phyloP scores from a whole-genome alignment of 2,329 filamentous ascomycete genomes.

The Proliferodiscus dingleyae region DNA sequence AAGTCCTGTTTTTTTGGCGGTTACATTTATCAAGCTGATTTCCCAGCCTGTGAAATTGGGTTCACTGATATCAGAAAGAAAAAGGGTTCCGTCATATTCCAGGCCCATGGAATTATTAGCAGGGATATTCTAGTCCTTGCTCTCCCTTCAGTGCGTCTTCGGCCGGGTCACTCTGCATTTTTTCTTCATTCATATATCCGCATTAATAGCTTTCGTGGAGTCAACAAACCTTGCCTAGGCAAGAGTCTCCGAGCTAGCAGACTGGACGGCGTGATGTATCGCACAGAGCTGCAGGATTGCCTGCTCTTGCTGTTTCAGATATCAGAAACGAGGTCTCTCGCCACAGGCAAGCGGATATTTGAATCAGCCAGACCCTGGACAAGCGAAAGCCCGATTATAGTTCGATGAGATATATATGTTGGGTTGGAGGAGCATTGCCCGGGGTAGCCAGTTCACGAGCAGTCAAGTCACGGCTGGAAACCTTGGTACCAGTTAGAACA shows the following conservation, averaged over 20 bases:
- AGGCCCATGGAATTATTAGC: too few relatives aligned
- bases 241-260: constrained; percentile 3
- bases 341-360: constrained; percentile 11
- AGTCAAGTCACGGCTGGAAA: neutral
- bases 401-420: constrained; percentile 8
- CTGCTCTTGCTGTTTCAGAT: constrained; percentile 22
- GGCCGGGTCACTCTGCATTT: constrained; percentile 1
- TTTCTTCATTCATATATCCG: constrained; percentile 8
- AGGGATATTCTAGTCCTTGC: neutral
- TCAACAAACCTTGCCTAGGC: constrained; percentile 1
- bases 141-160: constrained; percentile 12
- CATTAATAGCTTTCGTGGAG: constrained; percentile 2
- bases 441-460: neutral
- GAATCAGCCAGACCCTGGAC: constrained; percentile 13
- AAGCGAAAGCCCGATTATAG: constrained; percentile 8
- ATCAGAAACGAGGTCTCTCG: constrained; percentile 6
- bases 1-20: too few relatives aligned
- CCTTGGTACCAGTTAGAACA: neutral
- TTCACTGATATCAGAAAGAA: too few relatives aligned
- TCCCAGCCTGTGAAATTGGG: too few relatives aligned
- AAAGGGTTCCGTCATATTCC: too few relatives aligned
- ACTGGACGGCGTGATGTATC: constrained; percentile 17
- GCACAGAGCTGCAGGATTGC: constrained; percentile 13
- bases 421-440: neutral
- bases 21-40: too few relatives aligned